Percentiles rank a stretch among this genome's conserved stretches.
phyloP scores from a whole-genome alignment of 1,139 yeast species.

The Sugiyamaella sp. region DNA sequence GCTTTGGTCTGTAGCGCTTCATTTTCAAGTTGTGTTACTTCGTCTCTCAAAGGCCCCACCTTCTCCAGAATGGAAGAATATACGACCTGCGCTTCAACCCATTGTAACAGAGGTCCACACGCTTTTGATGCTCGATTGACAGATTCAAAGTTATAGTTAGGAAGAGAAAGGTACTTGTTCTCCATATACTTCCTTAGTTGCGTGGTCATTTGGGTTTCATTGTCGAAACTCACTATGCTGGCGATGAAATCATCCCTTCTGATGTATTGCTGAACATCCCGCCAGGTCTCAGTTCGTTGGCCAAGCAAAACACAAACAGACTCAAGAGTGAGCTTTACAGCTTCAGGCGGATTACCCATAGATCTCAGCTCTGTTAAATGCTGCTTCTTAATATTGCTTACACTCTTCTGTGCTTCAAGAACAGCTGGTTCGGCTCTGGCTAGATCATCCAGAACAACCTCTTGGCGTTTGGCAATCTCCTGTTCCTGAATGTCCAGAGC shows the following conservation, averaged over 20 bases:
- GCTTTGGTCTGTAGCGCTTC: conserved; percentile 67
- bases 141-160: conserved; percentile 68
- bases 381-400: conserved; percentile 87
- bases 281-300: conserved; percentile 69
- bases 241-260: conserved; percentile 88
- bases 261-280: conserved; percentile 79
- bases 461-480: conserved; percentile 59
- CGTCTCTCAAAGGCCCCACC: conserved; percentile 74
- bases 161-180: conserved; percentile 58
- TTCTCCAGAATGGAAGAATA: conserved; percentile 70
- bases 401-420: conserved; percentile 81
- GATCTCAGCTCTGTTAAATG: conserved; percentile 89
- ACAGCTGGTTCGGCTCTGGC: conserved; percentile 84
- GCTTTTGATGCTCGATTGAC: conserved; percentile 93
- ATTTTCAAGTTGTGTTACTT: conserved; percentile 61
- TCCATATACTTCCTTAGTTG: conserved; percentile 62
- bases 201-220: conserved; percentile 59
- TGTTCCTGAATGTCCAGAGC: conserved; percentile 70
- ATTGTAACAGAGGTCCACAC: conserved; percentile 86
- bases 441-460: conserved; percentile 62
- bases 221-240: conserved; percentile 74
- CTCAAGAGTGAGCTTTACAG: conserved; percentile 83
- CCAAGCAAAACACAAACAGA: conserved; percentile 86
- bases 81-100: conserved; percentile 86
- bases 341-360: conserved; percentile 88